Base-by-base conservation (phyloP, 2,329 filamentous ascomycete genomes). In the Sphaerostilbella broomeana region DNA sequence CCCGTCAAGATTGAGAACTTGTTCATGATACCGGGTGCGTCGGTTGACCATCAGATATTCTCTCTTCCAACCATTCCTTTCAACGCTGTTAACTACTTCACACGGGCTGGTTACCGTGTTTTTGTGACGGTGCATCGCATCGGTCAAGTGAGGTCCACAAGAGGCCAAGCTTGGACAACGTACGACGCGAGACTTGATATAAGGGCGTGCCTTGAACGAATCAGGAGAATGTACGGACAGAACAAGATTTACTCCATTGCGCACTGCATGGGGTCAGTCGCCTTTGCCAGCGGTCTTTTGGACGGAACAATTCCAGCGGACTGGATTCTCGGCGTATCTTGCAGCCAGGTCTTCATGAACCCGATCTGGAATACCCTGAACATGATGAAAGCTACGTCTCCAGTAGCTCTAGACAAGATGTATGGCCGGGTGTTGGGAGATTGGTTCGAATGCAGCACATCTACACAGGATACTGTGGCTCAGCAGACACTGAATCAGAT, bases 221-320 rank as follows among this genome's bases (percentile, higher is more conserved):
- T 81, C 38, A 69, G 75, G 5, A 41, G 59, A 21, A 38, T 57
- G 2, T 62, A 61, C 44, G 51, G 57, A 10, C 45, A 50, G 1
- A 38, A 55, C 16, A 67, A 64, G 35, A 58, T 77, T 24, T 81
- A 82, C 55, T 68, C 69, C 3, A 65, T 82, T 24, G 68, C 72
- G 2, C 78, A 83, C 57, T 83, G 78, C 56, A 75, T 79, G 67
- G 79, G 78, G 18, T 72, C 73, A 29, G 75, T 81, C 0, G 73
- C 77, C 2, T 67, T 76, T 38, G 60, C 73, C 0, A 61, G 67
- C 4, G 78, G 76, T n/a, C 62, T 83, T 1, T 65, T 83, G 1
- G 75, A 79, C 52, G 77, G 78, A 25, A 74, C 72, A 1, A 75
- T 82, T 36, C 73, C 75, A 0, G 48, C 68, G 0, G 54, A 55